Percentiles rank a stretch among this genome's conserved stretches.
phyloP scores from a whole-genome alignment of 805 yeast genomes.

The Suhomyces faveliae region DNA sequence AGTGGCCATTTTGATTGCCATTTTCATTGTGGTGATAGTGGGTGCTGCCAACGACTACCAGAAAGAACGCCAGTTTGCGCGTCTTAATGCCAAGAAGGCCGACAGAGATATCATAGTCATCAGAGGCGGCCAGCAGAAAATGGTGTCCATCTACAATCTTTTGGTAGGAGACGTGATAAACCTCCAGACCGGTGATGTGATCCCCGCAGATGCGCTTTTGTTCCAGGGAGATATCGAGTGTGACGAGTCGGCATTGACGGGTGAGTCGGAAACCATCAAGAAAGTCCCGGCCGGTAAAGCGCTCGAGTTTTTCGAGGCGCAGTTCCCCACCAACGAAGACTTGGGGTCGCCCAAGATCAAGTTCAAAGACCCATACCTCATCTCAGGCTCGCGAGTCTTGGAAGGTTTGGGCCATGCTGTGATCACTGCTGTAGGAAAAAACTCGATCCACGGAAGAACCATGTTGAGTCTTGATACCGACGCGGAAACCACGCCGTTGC shows the following conservation, averaged over 20 bases:
- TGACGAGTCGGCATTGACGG: conserved; percentile 91
- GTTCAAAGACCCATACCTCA: conserved; percentile 74
- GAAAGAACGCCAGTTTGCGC: conserved; percentile 89
- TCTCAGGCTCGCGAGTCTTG: conserved; percentile 86
- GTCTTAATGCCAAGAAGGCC: conserved; percentile 83
- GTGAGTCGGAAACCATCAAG: conserved; percentile 82
- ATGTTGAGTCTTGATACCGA: conserved; percentile 77
- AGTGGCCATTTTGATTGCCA: conserved; percentile 92
- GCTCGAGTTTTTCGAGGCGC: conserved; percentile 27
- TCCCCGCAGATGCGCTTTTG: conserved; percentile 84
- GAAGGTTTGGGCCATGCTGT: conserved; percentile 85
- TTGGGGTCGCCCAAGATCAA: conserved; percentile 38
- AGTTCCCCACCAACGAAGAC: conserved; percentile 34
- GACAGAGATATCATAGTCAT: conserved; percentile 75
- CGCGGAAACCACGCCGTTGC: conserved; percentile 85
- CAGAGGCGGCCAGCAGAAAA: conserved; percentile 65
- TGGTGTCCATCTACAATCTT: conserved; percentile 70
- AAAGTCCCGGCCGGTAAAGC: conserved; percentile 58
- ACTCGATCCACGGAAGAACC: conserved; percentile 90
- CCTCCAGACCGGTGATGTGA: conserved; percentile 90
- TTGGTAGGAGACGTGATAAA: conserved; percentile 82
- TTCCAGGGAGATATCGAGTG: conserved; percentile 76
- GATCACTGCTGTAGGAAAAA: conserved; percentile 85
- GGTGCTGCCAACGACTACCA: conserved; percentile 97
- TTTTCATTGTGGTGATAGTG: conserved; percentile 83